These are phyloP conservation scores for Dictyostelium capitatum DNA, from an alignment of 78 protist genomes.

Conservation along the genomic window DNA sequence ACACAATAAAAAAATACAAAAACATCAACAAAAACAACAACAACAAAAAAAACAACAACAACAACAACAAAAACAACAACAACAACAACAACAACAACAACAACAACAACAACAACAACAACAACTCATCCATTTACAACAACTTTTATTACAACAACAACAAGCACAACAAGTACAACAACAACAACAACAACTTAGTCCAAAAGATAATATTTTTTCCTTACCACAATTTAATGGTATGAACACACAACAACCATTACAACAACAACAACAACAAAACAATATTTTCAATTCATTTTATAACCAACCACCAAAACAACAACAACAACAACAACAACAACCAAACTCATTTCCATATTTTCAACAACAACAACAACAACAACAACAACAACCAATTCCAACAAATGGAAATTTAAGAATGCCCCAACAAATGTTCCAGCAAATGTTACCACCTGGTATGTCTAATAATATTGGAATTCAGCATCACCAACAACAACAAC, in stretches of 20 bases:
- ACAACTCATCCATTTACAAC: background rate
- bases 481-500: background rate
- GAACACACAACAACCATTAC: background rate
- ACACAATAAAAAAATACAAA: conserved; percentile 5
- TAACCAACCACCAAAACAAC: background rate
- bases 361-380: conserved; percentile 13
- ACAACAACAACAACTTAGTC: conserved; percentile 14
- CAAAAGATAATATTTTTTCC: background rate
- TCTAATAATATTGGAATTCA: background rate
- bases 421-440: conserved; percentile 5
- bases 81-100: conserved; percentile 21
- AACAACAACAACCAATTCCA: background rate
- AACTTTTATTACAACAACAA: background rate
- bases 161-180: conserved; percentile 5
- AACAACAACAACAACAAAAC: conserved; percentile 12
- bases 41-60: conserved; percentile 18
- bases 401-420: conserved; percentile 8
- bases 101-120: conserved; percentile 14
- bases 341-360: background rate
- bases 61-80: conserved; percentile 39
- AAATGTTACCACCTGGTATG: conserved; percentile 7
- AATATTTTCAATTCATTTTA: background rate
- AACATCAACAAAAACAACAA: conserved; percentile 11
- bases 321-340: background rate
- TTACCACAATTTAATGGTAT: background rate